These are phyloP conservation scores for Blumeria hordei DNA, from an alignment of 2,329 filamentous ascomycete genomes.

Conservation along the genomic window DNA sequence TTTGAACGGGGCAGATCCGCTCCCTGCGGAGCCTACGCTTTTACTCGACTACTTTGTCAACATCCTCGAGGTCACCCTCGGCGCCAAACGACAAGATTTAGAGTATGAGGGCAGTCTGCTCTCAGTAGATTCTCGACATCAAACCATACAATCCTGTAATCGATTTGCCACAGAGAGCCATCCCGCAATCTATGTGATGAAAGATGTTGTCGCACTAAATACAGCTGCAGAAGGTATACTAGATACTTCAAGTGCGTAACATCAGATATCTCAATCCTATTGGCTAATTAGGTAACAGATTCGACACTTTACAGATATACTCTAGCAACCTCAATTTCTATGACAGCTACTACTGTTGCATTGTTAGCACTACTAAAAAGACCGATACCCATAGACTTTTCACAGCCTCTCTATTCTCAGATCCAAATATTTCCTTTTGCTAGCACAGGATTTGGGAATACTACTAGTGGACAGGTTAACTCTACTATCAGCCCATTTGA, in stretches of 20 bases:
- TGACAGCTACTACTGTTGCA: constrained; percentile 54
- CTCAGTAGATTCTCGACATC: constrained; percentile 29
- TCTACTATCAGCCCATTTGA: constrained; percentile 66
- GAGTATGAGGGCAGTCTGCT: constrained; percentile 63
- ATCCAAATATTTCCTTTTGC: constrained; percentile 85
- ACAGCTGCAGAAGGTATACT: constrained; percentile 10
- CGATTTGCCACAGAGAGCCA: constrained; percentile 79
- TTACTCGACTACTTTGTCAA: constrained; percentile 49
- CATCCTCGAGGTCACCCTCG: constrained; percentile 49
- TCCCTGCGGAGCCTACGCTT: constrained; percentile 39
- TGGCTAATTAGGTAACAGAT: constrained; percentile 16
- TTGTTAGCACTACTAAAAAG: constrained; percentile 82
- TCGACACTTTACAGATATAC: constrained; percentile 46
- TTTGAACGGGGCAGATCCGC: constrained; percentile 15
- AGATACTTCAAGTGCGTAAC: constrained; percentile 17
- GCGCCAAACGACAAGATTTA: constrained; percentile 54
- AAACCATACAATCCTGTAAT: constrained; percentile 68
- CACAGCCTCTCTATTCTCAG: constrained; percentile 61
- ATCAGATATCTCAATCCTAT: constrained; percentile 4
- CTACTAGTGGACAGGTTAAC: constrained; percentile 43
- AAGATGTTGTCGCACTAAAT: constrained; percentile 33
- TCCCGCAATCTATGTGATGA: constrained; percentile 74
- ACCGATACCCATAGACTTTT: constrained; percentile 64
- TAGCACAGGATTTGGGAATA: constrained; percentile 42
- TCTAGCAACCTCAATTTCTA: constrained; percentile 60